Evolutionary conservation across 1,284 basidiomycete genomes (phyloP).

Genomic region (Leccinum subrobustum): DNA sequence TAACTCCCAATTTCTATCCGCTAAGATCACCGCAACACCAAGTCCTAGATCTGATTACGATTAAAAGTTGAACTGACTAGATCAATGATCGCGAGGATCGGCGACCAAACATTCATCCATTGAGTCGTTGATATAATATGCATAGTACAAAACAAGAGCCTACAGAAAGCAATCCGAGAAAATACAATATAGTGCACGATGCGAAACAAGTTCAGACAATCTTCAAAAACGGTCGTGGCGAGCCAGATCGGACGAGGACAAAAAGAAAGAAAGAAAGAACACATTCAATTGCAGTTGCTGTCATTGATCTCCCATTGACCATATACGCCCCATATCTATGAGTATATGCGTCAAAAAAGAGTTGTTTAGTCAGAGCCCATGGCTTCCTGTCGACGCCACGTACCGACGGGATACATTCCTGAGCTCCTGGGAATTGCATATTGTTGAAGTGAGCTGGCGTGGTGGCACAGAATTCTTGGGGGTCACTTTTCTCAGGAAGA

Average conservation of each 20-base stretch:
- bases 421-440: conserved; percentile 20
- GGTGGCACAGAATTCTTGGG: conserved; percentile 30
- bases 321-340: conserved; percentile 18
- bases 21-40: background rate
- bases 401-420: conserved; percentile 23
- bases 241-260: background rate
- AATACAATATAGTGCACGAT: background rate
- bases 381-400: background rate
- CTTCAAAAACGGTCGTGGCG: background rate
- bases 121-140: too few species aligned
- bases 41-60: too few species aligned
- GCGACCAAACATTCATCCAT: background rate
- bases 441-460: conserved; percentile 20
- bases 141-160: background rate
- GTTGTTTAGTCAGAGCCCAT: background rate
- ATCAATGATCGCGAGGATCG: too few species aligned
- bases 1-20: background rate
- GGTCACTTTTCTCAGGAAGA: conserved; percentile 18
- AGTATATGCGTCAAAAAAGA: background rate
- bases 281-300: conserved; percentile 9
- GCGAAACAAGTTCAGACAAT: background rate
- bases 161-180: background rate
- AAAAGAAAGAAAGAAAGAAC: background rate
- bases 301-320: conserved; percentile 32
- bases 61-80: too few species aligned